These are phyloP conservation scores for Raffaelea albimanens DNA, from an alignment of 2,329 filamentous ascomycete genomes.

Conservation along the genomic window DNA sequence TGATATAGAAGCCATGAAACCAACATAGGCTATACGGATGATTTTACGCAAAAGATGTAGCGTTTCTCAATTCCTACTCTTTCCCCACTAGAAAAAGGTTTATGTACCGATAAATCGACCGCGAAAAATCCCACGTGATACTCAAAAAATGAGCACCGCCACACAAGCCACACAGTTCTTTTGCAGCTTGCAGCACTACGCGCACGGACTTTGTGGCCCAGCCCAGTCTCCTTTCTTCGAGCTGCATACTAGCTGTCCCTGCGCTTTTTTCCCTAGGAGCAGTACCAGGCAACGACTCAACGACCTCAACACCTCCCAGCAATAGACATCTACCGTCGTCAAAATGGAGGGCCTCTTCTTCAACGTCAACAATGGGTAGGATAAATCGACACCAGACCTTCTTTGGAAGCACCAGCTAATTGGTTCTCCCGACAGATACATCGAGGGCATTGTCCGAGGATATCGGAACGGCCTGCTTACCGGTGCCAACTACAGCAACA, in stretches of 20 bases:
- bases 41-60: too few species aligned
- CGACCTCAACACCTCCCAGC: slow-evolving; percentile 5
- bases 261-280: slow-evolving; percentile 10
- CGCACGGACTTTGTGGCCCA: too few species aligned
- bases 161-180: neutral
- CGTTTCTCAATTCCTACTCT: too few species aligned
- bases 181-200: neutral
- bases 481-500: slow-evolving; percentile 81
- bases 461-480: slow-evolving; percentile 93
- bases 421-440: slow-evolving; percentile 53
- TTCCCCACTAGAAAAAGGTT: too few species aligned
- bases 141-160: neutral
- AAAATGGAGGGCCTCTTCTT: slow-evolving; percentile 88
- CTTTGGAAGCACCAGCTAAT: neutral
- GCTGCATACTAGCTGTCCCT: neutral
- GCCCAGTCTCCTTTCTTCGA: neutral
- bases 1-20: too few species aligned
- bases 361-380: slow-evolving; percentile 87
- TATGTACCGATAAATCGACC: too few species aligned
- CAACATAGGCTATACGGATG: too few species aligned
- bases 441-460: slow-evolving; percentile 94
- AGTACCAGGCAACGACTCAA: slow-evolving; percentile 9
- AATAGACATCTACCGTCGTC: slow-evolving; percentile 8
- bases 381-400: slow-evolving; percentile 1
- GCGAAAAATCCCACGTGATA: neutral